These are phyloP conservation scores for Claviceps maximensis DNA, from an alignment of 2,329 filamentous ascomycete species.

Conservation along the genomic window DNA sequence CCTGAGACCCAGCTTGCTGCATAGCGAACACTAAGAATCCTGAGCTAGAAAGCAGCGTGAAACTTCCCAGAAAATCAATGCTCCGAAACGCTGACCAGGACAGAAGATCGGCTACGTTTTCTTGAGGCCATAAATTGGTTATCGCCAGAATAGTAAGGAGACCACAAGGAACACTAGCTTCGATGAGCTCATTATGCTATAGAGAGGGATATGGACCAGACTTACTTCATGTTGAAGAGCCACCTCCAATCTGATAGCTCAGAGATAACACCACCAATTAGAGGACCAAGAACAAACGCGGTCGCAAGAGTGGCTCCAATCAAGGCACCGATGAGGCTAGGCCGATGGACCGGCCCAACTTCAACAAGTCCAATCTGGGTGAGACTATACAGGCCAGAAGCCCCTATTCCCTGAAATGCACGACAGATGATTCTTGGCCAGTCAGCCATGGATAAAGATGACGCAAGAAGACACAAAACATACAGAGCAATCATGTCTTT, in stretches of 20 bases:
- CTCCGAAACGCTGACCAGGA: constrained; percentile 30
- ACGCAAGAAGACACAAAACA: constrained; percentile 9
- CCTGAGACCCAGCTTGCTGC: constrained; percentile 41
- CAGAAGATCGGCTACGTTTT: constrained; percentile 21
- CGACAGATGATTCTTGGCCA: constrained; percentile 39
- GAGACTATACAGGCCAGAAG: constrained; percentile 47
- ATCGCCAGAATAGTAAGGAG: constrained; percentile 32
- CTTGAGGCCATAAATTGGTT: constrained; percentile 31
- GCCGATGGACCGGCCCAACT: constrained; percentile 38
- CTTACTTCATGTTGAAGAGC: constrained; percentile 50
- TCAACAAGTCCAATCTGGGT: constrained; percentile 45
- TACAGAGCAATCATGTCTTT: constrained; percentile 39
- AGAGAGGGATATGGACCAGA: neutral
- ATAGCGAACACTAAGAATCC: constrained; percentile 42
- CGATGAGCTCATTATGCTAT: constrained; percentile 5
- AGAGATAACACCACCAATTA: constrained; percentile 43
- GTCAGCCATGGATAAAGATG: constrained; percentile 9
- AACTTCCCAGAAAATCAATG: constrained; percentile 40
- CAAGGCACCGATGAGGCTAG: constrained; percentile 40
- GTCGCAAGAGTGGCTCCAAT: constrained; percentile 42
- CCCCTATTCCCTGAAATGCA: constrained; percentile 46
- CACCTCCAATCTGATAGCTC: constrained; percentile 42
- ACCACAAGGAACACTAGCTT: constrained; percentile 35
- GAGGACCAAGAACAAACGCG: constrained; percentile 44
- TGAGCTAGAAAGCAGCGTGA: constrained; percentile 36